These are phyloP conservation scores for Amphichorda felina DNA, from an alignment of 2,329 filamentous ascomycete genomes.

Conservation along the genomic window DNA sequence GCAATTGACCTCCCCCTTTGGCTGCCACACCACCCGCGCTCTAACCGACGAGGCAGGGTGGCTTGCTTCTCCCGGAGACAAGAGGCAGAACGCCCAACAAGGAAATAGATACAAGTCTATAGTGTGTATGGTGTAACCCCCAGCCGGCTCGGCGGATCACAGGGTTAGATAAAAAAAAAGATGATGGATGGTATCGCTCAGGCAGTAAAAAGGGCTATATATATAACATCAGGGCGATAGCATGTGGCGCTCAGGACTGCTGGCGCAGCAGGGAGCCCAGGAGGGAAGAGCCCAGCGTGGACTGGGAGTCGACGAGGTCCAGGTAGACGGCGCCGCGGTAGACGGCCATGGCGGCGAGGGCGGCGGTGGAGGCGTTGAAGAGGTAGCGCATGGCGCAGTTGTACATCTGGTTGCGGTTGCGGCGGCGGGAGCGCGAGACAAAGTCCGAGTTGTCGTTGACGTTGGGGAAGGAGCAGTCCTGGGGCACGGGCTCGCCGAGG, in stretches of 20 bases:
- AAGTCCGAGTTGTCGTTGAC: constrained; percentile 22
- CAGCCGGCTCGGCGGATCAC: no score
- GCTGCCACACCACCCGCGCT: no score
- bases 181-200: no score
- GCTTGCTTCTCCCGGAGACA: no score
- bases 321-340: constrained; percentile 3
- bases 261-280: not conserved
- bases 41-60: no score
- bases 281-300: not conserved
- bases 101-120: no score
- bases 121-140: no score
- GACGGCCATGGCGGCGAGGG: constrained; percentile 2
- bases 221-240: no score
- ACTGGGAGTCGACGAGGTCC: constrained; percentile 1
- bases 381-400: constrained; percentile 16
- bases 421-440: constrained; percentile 16
- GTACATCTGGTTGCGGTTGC: constrained; percentile 22
- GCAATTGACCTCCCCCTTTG: no score
- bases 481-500: constrained; percentile 19
- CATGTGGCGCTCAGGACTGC: not conserved
- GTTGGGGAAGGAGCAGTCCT: constrained; percentile 20
- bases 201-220: no score
- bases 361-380: constrained; percentile 4
- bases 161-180: no score
- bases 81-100: no score